A percentile compares a stretch with the other conserved stretches of the same genome.
Conservation (phyloP, 2,329 filamentous ascomycete species). For the Ascochyta pisi region DNA sequence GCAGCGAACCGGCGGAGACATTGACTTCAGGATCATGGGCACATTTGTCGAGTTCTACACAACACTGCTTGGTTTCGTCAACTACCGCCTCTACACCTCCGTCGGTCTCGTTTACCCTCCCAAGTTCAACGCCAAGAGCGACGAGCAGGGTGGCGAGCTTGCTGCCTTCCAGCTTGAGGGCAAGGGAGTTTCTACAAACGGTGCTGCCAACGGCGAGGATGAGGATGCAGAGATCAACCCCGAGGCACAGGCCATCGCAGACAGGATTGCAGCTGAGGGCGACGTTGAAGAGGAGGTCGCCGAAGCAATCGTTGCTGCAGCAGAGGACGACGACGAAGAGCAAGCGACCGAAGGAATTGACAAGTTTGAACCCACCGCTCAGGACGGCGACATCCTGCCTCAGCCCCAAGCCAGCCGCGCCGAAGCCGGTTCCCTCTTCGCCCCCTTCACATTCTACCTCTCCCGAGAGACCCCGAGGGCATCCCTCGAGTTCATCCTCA, state of each 20-base stretch:
- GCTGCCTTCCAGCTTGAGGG: slow-evolving; percentile 90
- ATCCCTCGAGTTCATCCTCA: slow-evolving; percentile 89
- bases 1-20: slow-evolving; percentile 88
- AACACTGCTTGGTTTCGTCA: slow-evolving; percentile 92
- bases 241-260: slow-evolving; percentile 58
- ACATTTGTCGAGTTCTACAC: slow-evolving; percentile 99
- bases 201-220: slow-evolving; percentile 34
- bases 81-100: slow-evolving; percentile 92
- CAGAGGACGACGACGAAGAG: slow-evolving; percentile 40
- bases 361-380: slow-evolving; percentile 85
- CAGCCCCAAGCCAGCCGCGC: slow-evolving; percentile 75
- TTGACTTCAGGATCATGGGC: slow-evolving; percentile 99
- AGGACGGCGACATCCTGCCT: slow-evolving; percentile 82
- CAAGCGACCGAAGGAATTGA: slow-evolving; percentile 68
- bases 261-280: slow-evolving; percentile 50
- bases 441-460: slow-evolving; percentile 88
- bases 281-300: slow-evolving; percentile 51
- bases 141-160: slow-evolving; percentile 88
- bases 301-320: slow-evolving; percentile 16
- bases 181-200: slow-evolving; percentile 59
- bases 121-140: slow-evolving; percentile 86
- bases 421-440: slow-evolving; percentile 78
- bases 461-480: slow-evolving; percentile 92
- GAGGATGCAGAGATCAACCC: slow-evolving; percentile 43
- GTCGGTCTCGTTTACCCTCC: slow-evolving; percentile 94